A percentile compares a stretch with the other conserved stretches of the same genome.
Evolutionary conservation across 169 alveolate genomes (phyloP).

Genomic region (Plasmodium cynomolgi): DNA sequence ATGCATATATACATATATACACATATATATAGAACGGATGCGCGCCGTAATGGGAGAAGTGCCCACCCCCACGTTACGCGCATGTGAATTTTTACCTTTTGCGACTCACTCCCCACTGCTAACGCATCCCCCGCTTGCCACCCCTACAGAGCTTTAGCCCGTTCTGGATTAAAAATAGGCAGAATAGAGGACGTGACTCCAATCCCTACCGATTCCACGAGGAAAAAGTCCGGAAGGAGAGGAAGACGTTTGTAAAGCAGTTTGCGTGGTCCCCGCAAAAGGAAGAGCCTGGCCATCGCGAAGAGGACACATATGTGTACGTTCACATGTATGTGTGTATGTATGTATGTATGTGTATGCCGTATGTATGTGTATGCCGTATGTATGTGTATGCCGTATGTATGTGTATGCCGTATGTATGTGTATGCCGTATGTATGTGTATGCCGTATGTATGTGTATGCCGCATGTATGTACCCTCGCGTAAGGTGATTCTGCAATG

Average conservation of each 20-base stretch:
- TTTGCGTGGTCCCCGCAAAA: neutral
- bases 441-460: neutral
- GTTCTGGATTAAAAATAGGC: constrained; percentile 99
- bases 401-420: neutral
- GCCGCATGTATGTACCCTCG: neutral
- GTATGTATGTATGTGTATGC: neutral
- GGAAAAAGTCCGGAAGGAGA: constrained; percentile 99
- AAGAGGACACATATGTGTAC: neutral
- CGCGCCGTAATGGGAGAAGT: neutral
- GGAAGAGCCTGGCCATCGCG: neutral
- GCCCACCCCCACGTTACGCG: neutral
- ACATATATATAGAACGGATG: neutral
- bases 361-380: neutral
- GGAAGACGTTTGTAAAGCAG: constrained; percentile 97
- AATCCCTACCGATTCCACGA: constrained; percentile 99
- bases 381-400: neutral
- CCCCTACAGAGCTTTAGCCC: constrained; percentile 97
- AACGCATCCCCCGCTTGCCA: neutral
- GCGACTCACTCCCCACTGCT: neutral
- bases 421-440: neutral
- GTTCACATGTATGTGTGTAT: neutral
- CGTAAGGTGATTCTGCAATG: neutral
- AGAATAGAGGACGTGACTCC: constrained; percentile 99
- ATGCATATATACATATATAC: constrained; percentile 11
- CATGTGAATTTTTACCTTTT: constrained; percentile 17